Evolutionary conservation across 331 rosid species (phyloP), one percentile per base, ranked within the genome.

Genomic region (Spiraea crenata): DNA sequence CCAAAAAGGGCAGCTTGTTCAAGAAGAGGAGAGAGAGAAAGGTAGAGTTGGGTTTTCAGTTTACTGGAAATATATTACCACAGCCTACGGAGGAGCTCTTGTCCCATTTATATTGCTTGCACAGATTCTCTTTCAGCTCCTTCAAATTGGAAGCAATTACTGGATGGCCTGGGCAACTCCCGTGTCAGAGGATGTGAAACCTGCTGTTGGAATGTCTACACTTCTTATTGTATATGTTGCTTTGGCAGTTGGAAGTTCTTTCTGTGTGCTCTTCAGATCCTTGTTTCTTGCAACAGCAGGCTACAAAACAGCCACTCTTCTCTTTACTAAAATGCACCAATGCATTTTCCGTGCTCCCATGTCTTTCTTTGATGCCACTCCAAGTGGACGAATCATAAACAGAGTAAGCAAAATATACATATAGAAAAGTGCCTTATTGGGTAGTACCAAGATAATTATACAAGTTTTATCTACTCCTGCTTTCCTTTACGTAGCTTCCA

Each of bases 141-240:
- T 90, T 79, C 96, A 90, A 83, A 90, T 93, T 70, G 96, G 86
- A 74, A 93, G 98, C 83, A 89, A 85, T 76, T 93, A 93, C 70
- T 93, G 98, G 98, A 93, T 93, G 97, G 90, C 93, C 60, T 85
- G 88, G 92, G 96, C 90, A 57, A 80, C 89, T 78, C 92, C 93
- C 7, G 73, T 72, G 56, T 90, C 97, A 8, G 34, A 74, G 19
- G 96, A 90, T 25, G 79, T 63, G 56, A 78, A 84, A 20, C 81
- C 93, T 52, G 61, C 80, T 9, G 89, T 88, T 48, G 40, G n/a
- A 25, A 77, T 76, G 75, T 76, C 79, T 5, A 83, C 65, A 19
- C 92, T 90, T 47, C 75, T 90, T 41, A 45, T 7, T n/a, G 89
- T 87, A 38, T 93, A 85, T 51, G 87, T 81, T 77, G 82, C 80